Base-by-base conservation (phyloP, 371 early-diverging fungal species). In the Mortierella sp. region DNA sequence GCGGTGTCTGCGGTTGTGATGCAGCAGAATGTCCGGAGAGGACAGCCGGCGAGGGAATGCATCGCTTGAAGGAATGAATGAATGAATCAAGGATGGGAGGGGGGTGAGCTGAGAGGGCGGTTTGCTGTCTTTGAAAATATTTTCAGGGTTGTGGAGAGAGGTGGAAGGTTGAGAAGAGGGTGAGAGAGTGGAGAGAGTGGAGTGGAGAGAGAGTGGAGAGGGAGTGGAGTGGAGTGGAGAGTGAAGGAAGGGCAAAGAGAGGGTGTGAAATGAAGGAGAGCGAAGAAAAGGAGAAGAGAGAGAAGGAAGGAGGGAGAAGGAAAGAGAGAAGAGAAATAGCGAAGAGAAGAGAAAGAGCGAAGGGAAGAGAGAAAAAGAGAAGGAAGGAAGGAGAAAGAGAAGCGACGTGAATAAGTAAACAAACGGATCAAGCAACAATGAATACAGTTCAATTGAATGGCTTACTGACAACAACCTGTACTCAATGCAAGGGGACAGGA, bases 31-130 rank as follows among this genome's bases (percentile, higher is more conserved):
- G 80, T 80, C 9, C 83, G 73, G 28, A 83, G 80, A 26, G 77
- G 83, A 71, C 83, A 83, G 55, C 74, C 77, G 34, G 71, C 74
- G 40, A 83, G 69, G 9, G 80, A 72, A 74, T 83, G 83, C 76
- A 76, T 79, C 24, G 19, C 72, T 46, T 55, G 54, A 10, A 19
- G 5, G 54, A 44, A 40, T 3, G n/a, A n/a, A n/a, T 46, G n/a
- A 31, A 31, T 10, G 46, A 44, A 59, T 37, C 31, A 21, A 37
- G 24, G 24, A 37, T 19, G 34, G 28, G 59, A 14, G 59, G 5
- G 6, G 19, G 13, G 19, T 53, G 55, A 6, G 26, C 34, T 34
- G 34, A 19, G 34, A 31, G 19, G 34, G 34, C 21, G 64, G 34
- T 64, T 34, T 61, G 61, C 55, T 19, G 61, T 28, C 48, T 46